Percentiles rank a stretch among this genome's conserved stretches.
Evolutionary conservation across 1,284 basidiomycete genomes (phyloP).

Genomic region (Naganishia albida): DNA sequence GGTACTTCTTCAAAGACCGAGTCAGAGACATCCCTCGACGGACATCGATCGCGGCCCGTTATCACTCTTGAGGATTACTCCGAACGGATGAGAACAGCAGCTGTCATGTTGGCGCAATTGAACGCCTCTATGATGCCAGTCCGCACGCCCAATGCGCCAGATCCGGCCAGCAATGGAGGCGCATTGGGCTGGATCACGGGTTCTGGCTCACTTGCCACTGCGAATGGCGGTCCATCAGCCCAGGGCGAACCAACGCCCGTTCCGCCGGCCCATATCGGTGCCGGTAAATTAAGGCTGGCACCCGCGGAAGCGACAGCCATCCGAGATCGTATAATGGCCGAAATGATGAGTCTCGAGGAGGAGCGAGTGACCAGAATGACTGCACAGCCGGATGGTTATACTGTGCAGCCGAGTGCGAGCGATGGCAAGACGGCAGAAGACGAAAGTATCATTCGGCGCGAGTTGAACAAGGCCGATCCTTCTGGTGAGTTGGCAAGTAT

Average conservation of each 20-base stretch:
- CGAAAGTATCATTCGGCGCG: conserved; percentile 86
- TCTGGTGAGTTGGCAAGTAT: conserved; percentile 60
- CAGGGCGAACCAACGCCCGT: conserved; percentile 20
- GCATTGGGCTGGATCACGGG: conserved; percentile 63
- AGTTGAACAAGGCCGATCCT: conserved; percentile 95
- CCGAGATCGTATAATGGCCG: conserved; percentile 93
- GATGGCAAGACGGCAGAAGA: conserved; percentile 72
- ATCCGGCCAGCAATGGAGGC: conserved; percentile 9
- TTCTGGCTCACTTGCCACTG: conserved; percentile 29
- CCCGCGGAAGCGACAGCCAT: conserved; percentile 83
- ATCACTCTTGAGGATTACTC: conserved; percentile 88
- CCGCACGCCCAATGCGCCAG: conserved; percentile 35
- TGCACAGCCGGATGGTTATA: conserved; percentile 64
- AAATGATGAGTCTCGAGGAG: conserved; percentile 96
- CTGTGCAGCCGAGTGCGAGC: conserved; percentile 57
- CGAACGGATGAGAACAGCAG: conserved; percentile 95
- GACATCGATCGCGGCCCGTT: conserved; percentile 38
- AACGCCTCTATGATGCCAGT: conserved; percentile 73
- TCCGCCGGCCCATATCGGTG: conserved; percentile 38
- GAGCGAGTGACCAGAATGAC: conserved; percentile 95
- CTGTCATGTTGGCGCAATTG: conserved; percentile 96
- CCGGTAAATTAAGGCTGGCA: conserved; percentile 67
- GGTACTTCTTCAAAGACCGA: neutral
- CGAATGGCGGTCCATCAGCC: conserved; percentile 22
- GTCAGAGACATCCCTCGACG: neutral